Base-by-base conservation (phyloP, 805 yeast species). In the Debaryomyces castellii region DNA sequence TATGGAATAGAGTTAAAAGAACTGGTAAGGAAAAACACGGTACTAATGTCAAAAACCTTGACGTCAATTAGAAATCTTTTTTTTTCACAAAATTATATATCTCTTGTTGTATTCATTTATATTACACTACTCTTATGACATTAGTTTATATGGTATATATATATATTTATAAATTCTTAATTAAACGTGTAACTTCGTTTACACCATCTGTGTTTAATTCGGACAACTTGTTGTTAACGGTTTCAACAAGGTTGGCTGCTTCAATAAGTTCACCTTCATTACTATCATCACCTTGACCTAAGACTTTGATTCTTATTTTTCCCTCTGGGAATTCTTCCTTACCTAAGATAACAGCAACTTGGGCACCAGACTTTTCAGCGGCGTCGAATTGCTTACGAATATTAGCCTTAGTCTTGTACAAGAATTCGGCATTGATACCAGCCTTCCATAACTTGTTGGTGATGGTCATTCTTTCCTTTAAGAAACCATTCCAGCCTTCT, bases 361-460 rank as follows among this genome's bases (percentile, higher is more conserved):
- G 85, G 57, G 96, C 89, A 20, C 97, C 98, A 2, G 89, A 74
- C 69, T 89, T 91, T 58, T 94, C 99, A 36, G 99, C 98, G 41
- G 97, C 96, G 58, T 92, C 98, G 53, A 94, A 94, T 71, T 94
- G 99, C 67, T 92, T 94, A 66, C 96, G 85, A 47, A 90, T 87
- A 66, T 94, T 94, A 45, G 95, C 96, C 74, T 94, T 94, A 45
- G 89, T 80, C 69, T 94, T 94, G 75, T 89, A 94, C 50, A 92
- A 76, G 66, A 83, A 95, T 71, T 94, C 99, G 39, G 96, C 76
- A 63, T 89, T 95, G 52, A 94, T 83, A 28, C 94, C 97, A 7
- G 85, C 86, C 34, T 74, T 75, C 99, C 99, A 94, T 56, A 94
- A 77, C 57, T 74, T 66, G 59, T 89, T 85, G 44, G 97, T 82